phyloP scores from a whole-genome alignment of 345 rosid genomes.

The Citrus hindsii region DNA sequence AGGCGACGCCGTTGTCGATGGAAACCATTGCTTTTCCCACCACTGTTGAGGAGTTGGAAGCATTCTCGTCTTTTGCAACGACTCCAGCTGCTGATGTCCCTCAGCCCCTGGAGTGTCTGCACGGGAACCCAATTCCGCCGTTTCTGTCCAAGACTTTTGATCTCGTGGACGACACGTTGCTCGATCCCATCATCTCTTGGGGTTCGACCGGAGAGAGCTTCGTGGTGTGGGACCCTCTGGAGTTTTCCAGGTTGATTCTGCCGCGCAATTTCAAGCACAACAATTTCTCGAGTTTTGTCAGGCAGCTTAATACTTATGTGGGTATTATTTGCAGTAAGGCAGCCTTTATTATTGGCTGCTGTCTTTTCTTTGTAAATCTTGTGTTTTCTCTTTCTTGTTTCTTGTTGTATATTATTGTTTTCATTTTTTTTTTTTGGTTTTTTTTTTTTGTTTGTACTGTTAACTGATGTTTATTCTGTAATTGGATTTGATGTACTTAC shows the following conservation, averaged over 20 bases:
- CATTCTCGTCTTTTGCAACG: constrained; percentile 10
- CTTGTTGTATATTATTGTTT: neutral
- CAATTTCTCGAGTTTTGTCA: constrained; percentile 95
- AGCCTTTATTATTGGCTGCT: constrained; percentile 31
- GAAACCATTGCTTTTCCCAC: constrained; percentile 8
- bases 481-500: constrained; percentile 8
- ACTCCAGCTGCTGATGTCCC: constrained; percentile 28
- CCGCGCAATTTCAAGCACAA: constrained; percentile 94
- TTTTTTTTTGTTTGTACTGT: neutral
- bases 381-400: neutral
- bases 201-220: constrained; percentile 69
- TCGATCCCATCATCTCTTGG: constrained; percentile 90
- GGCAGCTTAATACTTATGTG: constrained; percentile 97
- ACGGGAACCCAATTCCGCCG: constrained; percentile 65
- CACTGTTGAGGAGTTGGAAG: neutral
- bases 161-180: constrained; percentile 68
- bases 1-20: constrained; percentile 4
- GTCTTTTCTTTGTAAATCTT: constrained; percentile 22
- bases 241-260: constrained; percentile 69
- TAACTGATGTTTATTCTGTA: constrained; percentile 3
- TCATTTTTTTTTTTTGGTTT: neutral
- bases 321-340: constrained; percentile 42
- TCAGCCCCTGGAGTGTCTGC: constrained; percentile 57
- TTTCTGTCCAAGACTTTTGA: constrained; percentile 85
- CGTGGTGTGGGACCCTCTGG: constrained; percentile 89